Base-by-base conservation (phyloP, 352 stramenopile species). In the Elongisporangium prolatum region DNA sequence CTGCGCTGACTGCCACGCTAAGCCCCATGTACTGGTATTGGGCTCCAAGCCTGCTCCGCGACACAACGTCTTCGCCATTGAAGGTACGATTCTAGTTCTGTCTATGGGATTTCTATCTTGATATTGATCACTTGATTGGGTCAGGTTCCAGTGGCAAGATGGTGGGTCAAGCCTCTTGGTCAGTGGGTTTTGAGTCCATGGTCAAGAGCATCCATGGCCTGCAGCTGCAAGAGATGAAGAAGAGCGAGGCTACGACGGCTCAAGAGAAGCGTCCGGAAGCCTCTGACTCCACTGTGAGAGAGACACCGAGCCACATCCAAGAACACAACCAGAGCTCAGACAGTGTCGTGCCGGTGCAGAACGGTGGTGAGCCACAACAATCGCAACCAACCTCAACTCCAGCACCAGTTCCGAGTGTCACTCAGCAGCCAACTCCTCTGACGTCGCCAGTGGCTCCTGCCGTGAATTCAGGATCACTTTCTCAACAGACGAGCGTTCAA, bases 11-110 rank as follows among this genome's bases (percentile, higher is more conserved):
- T 90, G 80, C 61, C 63, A 80, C 48, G 60, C 65, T 17, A 83
- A 84, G 60, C 72, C 77, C 20, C 80, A 90, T 44, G 70, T 86
- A 52, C 59, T 88, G 20, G 71, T 74, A 55, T 63, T 84, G 3
- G 60, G 59, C 16, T 69, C 56, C 4, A 56, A 61, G 10, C 71
- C 59, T 9, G 58, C 50, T 1, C 67, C 57, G 21, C 64, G 59
- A 3, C 80, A 90, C 55, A 63, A 76, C 24, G 84, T 72, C 62
- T 90, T 83, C 56, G 56, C 73, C 18, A 75, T 82, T 28, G 80
- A 90, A 56, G 64, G 69, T 69, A 24, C 11, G 52, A 54, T 57
- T 48, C 11, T 17, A 54, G 21, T 21, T 37, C 17, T 21, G 56
- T 50, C 20, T 37, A 24, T 54, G 17, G 17, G 50, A 20, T 21